These are phyloP conservation scores for Quercus phellos DNA, from an alignment of 331 rosid species.

Conservation along the genomic window DNA sequence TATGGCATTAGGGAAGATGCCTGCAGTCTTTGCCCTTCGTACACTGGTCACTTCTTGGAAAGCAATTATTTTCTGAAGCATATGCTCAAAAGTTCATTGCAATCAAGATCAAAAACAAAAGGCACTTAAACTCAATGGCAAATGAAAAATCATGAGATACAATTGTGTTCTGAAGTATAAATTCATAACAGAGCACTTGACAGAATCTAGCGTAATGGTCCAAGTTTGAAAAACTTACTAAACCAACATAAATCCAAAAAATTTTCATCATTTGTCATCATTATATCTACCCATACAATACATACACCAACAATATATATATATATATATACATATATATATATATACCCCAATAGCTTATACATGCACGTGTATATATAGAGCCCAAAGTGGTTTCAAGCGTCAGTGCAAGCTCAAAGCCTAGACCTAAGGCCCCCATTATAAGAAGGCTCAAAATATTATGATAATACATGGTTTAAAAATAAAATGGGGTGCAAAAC, in stretches of 20 bases:
- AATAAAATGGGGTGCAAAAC: too few relatives aligned
- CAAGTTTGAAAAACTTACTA: constrained; percentile 2
- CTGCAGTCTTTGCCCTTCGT: constrained; percentile 92
- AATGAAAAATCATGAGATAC: constrained; percentile 3
- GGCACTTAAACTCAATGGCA: not conserved
- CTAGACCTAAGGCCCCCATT: too few relatives aligned
- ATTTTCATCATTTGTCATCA: not conserved
- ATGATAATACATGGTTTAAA: too few relatives aligned
- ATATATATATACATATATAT: too few relatives aligned
- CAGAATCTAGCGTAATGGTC: constrained; percentile 1
- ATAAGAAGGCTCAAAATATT: too few relatives aligned
- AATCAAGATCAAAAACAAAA: constrained; percentile 12
- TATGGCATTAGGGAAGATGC: constrained; percentile 93
- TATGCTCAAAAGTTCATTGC: constrained; percentile 14
- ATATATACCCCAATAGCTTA: too few relatives aligned
- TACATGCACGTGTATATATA: too few relatives aligned
- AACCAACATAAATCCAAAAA: not conserved
- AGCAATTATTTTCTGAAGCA: constrained; percentile 79
- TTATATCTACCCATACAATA: not conserved
- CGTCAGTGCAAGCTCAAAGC: too few relatives aligned
- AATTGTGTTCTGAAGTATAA: not conserved
- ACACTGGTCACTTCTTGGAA: constrained; percentile 70
- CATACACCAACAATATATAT: too few relatives aligned
- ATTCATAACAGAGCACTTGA: not conserved
- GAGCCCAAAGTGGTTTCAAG: too few relatives aligned